A percentile compares a stretch with the other conserved stretches of the same genome.
phyloP scores from a whole-genome alignment of 1,284 basidiomycete species.

The Cutaneotrichosporon sp. region DNA sequence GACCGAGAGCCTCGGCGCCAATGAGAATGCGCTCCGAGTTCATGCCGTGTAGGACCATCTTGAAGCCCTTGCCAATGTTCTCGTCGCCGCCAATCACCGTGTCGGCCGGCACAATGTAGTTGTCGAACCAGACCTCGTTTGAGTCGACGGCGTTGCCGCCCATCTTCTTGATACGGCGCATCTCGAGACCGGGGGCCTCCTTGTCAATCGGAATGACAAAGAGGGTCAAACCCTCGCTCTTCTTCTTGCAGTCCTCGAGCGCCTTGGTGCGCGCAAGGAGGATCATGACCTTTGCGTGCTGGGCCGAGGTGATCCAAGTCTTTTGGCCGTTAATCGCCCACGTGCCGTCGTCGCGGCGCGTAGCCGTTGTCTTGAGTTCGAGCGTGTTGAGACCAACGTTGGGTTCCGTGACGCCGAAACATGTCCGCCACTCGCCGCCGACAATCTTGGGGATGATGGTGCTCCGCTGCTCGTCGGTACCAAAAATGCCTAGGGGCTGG shows the following conservation, averaged over 20 bases:
- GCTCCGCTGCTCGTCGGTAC: constrained; percentile 16
- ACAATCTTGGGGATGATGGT: constrained; percentile 18
- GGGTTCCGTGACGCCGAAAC: constrained; percentile 18
- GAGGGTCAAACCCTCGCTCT: constrained; percentile 13
- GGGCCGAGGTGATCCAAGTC: constrained; percentile 19
- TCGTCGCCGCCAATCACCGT: constrained; percentile 12
- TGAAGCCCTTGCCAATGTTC: constrained; percentile 46
- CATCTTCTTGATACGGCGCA: constrained; percentile 14
- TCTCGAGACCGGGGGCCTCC: constrained; percentile 10
- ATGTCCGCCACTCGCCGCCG: constrained; percentile 14
- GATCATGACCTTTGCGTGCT: constrained; percentile 25
- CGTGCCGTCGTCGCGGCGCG: constrained; percentile 9
- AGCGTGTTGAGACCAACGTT: constrained; percentile 19
- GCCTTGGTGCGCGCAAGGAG: constrained; percentile 20
- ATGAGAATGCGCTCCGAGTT: constrained; percentile 49
- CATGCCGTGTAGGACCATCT: constrained; percentile 38
- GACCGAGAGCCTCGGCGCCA: constrained; percentile 49
- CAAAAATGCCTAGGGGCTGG: constrained; percentile 17
- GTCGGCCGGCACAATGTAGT: constrained; percentile 15
- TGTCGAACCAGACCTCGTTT: constrained; percentile 20
- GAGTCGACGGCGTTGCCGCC: constrained; percentile 17
- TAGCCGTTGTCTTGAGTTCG: constrained; percentile 18
- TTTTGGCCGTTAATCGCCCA: constrained; percentile 19
- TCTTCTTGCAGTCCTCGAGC: constrained; percentile 18
- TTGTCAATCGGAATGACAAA: constrained; percentile 19